Evolutionary conservation across 2,329 filamentous ascomycete genomes (phyloP), one percentile per base, ranked within the genome.

Genomic region (Stagonosporopsis chrysanthemi): DNA sequence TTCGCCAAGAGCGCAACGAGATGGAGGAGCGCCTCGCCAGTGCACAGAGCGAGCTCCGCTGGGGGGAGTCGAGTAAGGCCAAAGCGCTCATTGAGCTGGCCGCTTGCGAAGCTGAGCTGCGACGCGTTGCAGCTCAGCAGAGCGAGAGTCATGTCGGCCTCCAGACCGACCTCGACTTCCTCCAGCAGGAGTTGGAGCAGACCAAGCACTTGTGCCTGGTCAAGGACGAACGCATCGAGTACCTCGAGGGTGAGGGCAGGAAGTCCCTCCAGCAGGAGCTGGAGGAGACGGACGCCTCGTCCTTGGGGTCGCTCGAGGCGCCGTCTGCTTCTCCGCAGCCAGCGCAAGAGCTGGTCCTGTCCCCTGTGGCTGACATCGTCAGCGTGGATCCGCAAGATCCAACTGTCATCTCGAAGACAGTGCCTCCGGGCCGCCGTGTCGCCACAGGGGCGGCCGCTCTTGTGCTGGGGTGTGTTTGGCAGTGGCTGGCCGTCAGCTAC

Each of bases 251-350:
- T 6, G 38, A 43, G 3, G 47, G 7, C 29, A 31, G 29, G 29
- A 22, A 2, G 2, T 54, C 51, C 1, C 28, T 54, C 2, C 22
- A 38, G 26, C 43, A 43, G 3, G 51, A 54, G 31, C 38, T 54
- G 14, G 24, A 38, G 8, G 33, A 15, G 11, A 19, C 19, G 19
- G 19, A 19, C 19, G 19, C 19, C 19, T 19, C 19, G 19, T 19
- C 19, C 19, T 19, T 19, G 19, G 19, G 19, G 6, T 54, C 31
- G 9, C 22, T 22, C 11, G 22, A 22, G 9, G 28, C 11, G 19
- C 24, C 6, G 2, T 38, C 38, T n/a, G 29, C 36, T 6, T 2
- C 4, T 7, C 31, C 4, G 31, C 14, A 12, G 12, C 12, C 31
- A 33, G 14, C 23, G 4, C 26, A 41, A 24, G 22, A 29, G 6